Evolutionary conservation across 2,329 filamentous ascomycete species (phyloP).

Genomic region (Sordariomycetes sp.): DNA sequence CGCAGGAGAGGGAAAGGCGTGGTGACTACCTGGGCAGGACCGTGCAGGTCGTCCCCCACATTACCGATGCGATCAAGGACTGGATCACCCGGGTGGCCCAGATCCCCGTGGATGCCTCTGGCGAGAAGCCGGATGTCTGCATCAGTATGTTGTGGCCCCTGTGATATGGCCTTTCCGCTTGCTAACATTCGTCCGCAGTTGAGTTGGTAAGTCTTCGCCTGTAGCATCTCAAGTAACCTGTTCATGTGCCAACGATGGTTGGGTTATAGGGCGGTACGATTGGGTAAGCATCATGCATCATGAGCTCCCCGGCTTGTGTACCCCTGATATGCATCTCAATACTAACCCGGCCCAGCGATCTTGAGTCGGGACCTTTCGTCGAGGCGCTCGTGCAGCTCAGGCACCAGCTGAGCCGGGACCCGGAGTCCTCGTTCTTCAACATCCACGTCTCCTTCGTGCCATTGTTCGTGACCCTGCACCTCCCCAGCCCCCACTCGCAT

Average conservation of each 20-base stretch:
- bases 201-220: conserved; percentile 16
- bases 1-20: conserved; percentile 42
- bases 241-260: not conserved
- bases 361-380: conserved; percentile 79
- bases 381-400: conserved; percentile 68
- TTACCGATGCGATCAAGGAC: conserved; percentile 83
- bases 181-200: conserved; percentile 11
- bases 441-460: conserved; percentile 87
- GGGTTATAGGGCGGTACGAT: conserved; percentile 42
- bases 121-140: conserved; percentile 77
- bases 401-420: conserved; percentile 61
- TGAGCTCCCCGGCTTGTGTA: not conserved
- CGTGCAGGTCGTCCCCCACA: conserved; percentile 83
- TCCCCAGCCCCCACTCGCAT: not conserved
- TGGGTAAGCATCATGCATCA: conserved; percentile 7
- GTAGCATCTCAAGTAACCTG: not conserved
- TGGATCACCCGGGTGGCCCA: conserved; percentile 81
- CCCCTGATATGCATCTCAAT: not conserved
- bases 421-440: conserved; percentile 46
- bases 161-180: conserved; percentile 9
- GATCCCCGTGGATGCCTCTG: conserved; percentile 76
- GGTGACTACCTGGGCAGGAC: conserved; percentile 79
- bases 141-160: conserved; percentile 47
- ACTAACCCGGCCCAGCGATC: conserved; percentile 42
- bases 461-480: conserved; percentile 20